These are phyloP conservation scores for Pyrenochaeta sp. DNA, from an alignment of 2,329 filamentous ascomycete genomes.

Conservation along the genomic window DNA sequence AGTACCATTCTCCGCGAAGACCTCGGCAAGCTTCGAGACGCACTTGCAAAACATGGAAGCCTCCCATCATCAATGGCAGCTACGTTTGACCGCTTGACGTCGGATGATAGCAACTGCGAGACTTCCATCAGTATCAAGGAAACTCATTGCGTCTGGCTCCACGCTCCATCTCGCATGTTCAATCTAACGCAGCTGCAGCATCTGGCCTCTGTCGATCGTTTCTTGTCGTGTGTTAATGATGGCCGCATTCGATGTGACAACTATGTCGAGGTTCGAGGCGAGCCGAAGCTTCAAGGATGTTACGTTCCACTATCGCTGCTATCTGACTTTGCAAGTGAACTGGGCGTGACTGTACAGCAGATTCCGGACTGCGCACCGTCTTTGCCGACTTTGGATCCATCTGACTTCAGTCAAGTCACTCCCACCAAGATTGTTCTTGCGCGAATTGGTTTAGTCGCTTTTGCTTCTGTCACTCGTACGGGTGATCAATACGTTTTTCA, in stretches of 20 bases:
- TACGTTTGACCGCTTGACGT: constrained; percentile 8
- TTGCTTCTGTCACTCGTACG: constrained; percentile 18
- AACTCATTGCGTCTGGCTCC: constrained; percentile 12
- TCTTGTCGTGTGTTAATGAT: constrained; percentile 6
- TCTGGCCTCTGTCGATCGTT: constrained; percentile 4
- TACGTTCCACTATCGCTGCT: constrained; percentile 21
- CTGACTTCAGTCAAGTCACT: constrained; percentile 26
- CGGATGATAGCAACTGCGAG: background rate
- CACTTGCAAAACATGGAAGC: constrained; percentile 2
- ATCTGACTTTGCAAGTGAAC: constrained; percentile 3
- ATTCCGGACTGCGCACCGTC: background rate
- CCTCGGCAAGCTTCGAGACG: constrained; percentile 6
- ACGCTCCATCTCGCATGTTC: constrained; percentile 27
- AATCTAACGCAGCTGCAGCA: constrained; percentile 27
- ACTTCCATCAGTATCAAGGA: constrained; percentile 5
- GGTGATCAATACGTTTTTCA: constrained; percentile 20
- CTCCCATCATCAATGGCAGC: constrained; percentile 8
- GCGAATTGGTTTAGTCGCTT: constrained; percentile 17
- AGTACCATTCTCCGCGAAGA: background rate
- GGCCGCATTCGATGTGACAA: constrained; percentile 15
- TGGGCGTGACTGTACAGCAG: constrained; percentile 6
- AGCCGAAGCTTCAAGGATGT: constrained; percentile 20
- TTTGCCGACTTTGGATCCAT: constrained; percentile 11
- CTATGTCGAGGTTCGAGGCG: constrained; percentile 28
- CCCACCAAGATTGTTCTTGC: constrained; percentile 18